A percentile compares a stretch with the other conserved stretches of the same genome.
These are phyloP conservation scores for Cyclospora cayetanensis DNA, from an alignment of 169 alveolate genomes.

Conservation along the genomic window DNA sequence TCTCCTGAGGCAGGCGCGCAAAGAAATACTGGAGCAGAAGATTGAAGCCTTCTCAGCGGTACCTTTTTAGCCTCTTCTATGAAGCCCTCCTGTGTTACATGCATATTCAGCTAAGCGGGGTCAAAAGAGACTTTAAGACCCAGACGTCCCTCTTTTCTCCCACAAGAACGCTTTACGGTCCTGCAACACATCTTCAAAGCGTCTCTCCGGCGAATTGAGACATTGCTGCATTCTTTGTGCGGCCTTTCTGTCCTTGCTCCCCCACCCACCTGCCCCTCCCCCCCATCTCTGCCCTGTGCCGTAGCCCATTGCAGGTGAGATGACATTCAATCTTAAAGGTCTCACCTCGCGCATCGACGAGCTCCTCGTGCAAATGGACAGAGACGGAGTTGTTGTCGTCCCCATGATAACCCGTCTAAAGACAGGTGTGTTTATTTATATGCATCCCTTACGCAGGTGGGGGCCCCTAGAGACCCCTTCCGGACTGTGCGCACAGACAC, in stretches of 20 bases:
- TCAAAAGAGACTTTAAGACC: too few species aligned
- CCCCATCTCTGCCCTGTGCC: neutral
- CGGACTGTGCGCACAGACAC: too few species aligned
- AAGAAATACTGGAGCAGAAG: slow-evolving; percentile 11
- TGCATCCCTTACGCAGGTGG: too few species aligned
- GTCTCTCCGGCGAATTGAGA: too few species aligned
- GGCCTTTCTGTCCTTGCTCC: too few species aligned
- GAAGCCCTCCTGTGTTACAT: too few species aligned
- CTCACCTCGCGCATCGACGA: slow-evolving; percentile 38
- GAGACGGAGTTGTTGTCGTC: slow-evolving; percentile 47
- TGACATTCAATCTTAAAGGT: slow-evolving; percentile 24
- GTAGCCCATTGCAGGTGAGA: slow-evolving; percentile 38
- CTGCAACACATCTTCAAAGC: too few species aligned
- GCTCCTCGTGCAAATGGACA: slow-evolving; percentile 51
- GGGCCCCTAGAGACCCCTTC: too few species aligned
- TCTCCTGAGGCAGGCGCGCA: slow-evolving; percentile 39
- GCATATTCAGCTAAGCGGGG: too few species aligned
- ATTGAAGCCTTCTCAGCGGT: slow-evolving; percentile 3
- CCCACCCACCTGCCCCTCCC: neutral
- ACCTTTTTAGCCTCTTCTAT: neutral
- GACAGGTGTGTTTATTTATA: slow-evolving; percentile 1
- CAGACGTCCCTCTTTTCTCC: too few species aligned
- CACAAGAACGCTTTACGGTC: too few species aligned
- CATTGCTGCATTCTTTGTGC: too few species aligned
- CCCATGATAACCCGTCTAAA: slow-evolving; percentile 56